Evolutionary conservation across 345 rosid genomes (phyloP).

Genomic region (Rhizophora apiculata): DNA sequence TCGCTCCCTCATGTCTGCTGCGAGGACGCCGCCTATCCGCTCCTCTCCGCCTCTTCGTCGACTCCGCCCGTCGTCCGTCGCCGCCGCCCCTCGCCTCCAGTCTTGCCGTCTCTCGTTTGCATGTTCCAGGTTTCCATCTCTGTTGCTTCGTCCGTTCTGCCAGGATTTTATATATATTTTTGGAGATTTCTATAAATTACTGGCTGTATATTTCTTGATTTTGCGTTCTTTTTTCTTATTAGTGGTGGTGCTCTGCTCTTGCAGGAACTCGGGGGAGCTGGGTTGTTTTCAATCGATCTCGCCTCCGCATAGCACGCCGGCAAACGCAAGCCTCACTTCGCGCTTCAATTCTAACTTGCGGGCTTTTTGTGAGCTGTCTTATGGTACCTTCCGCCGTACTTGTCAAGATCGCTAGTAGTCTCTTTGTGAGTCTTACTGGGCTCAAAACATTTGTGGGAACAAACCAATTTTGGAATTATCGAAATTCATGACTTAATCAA

Average conservation of each 20-base stretch:
- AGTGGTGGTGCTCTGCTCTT: slow-evolving; percentile 5
- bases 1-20: slow-evolving; percentile 42
- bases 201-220: background rate
- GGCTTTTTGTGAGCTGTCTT: slow-evolving; percentile 89
- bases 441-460: slow-evolving; percentile 10
- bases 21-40: slow-evolving; percentile 59
- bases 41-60: slow-evolving; percentile 58
- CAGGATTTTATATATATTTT: background rate
- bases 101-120: slow-evolving; percentile 59
- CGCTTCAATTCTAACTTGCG: slow-evolving; percentile 64
- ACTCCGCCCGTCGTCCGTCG: slow-evolving; percentile 53
- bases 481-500: slow-evolving; percentile 11
- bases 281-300: slow-evolving; percentile 69
- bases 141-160: background rate
- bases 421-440: slow-evolving; percentile 85
- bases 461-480: slow-evolving; percentile 13
- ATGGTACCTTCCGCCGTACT: slow-evolving; percentile 93
- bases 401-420: slow-evolving; percentile 96
- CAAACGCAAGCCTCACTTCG: slow-evolving; percentile 52
- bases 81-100: slow-evolving; percentile 45
- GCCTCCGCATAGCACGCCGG: slow-evolving; percentile 50
- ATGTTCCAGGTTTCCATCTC: slow-evolving; percentile 48
- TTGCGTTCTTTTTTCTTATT: background rate
- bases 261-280: slow-evolving; percentile 73
- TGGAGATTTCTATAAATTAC: background rate